These are phyloP conservation scores for Trichophaea hybrida DNA, from an alignment of 2,329 filamentous ascomycete genomes.

Conservation along the genomic window DNA sequence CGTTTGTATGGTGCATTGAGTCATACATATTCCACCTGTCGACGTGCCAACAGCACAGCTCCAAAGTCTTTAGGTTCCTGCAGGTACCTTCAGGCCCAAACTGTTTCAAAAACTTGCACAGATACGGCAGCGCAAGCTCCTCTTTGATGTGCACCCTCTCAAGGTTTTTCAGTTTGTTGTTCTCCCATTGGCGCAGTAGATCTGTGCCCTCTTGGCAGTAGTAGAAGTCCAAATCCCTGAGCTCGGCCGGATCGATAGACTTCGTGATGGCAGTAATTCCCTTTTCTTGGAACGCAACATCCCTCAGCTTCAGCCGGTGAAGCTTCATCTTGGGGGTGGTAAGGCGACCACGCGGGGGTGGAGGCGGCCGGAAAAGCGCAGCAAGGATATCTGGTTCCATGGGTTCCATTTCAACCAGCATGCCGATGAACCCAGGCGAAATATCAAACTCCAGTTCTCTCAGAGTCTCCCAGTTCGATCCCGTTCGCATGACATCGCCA, in stretches of 20 bases:
- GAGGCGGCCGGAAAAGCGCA: slow-evolving; percentile 2
- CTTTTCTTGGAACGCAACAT: not conserved
- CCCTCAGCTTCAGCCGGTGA: not conserved
- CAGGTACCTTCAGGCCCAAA: slow-evolving; percentile 5
- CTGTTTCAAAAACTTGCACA: slow-evolving; percentile 6
- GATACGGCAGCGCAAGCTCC: not conserved
- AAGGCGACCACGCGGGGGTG: not conserved
- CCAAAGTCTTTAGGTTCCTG: slow-evolving; percentile 1
- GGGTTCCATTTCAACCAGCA: slow-evolving; percentile 1
- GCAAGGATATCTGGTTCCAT: slow-evolving; percentile 3
- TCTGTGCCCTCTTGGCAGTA: slow-evolving; percentile 1
- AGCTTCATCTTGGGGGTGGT: not conserved
- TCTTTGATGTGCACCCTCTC: slow-evolving; percentile 1
- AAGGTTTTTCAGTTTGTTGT: not conserved
- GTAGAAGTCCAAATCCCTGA: slow-evolving; percentile 2
- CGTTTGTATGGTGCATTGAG: not conserved
- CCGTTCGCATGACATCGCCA: not conserved
- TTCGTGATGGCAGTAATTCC: not conserved
- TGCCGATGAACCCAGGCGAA: slow-evolving; percentile 2
- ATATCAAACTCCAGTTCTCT: slow-evolving; percentile 1
- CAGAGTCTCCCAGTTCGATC: not conserved
- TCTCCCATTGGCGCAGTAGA: not conserved
- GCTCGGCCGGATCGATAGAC: not conserved
- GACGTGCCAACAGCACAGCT: not conserved
- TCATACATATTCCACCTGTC: not conserved